Percentiles rank a stretch among this genome's conserved stretches.
Conservation (phyloP, 129 eudicot species). For the Oenanthe sinensis region DNA sequence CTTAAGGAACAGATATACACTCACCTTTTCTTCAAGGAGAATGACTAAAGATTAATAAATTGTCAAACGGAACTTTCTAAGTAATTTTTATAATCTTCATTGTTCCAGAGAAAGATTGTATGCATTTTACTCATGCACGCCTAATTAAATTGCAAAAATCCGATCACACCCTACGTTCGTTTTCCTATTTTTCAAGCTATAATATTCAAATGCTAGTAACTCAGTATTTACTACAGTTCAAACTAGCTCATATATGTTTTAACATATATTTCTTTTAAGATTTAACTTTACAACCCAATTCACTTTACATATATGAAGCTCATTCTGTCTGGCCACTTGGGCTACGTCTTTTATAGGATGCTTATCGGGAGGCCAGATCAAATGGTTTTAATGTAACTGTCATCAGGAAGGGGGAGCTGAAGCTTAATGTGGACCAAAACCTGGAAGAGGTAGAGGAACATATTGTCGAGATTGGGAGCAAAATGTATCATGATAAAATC, state of each 20-base stretch:
- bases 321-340: background rate
- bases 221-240: background rate
- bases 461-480: conserved; percentile 72
- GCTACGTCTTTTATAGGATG: conserved; percentile 42
- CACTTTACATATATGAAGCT: background rate
- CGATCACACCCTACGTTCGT: background rate
- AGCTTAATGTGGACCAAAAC: conserved; percentile 83
- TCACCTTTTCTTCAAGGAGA: background rate
- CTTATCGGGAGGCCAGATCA: conserved; percentile 69
- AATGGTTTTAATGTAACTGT: conserved; percentile 83
- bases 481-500: conserved; percentile 84
- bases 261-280: background rate
- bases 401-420: conserved; percentile 72
- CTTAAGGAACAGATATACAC: background rate
- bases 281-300: background rate
- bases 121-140: background rate
- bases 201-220: background rate
- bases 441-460: conserved; percentile 86
- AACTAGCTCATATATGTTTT: background rate
- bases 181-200: background rate
- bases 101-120: background rate
- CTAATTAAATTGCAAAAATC: background rate
- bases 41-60: background rate
- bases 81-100: background rate
- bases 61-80: background rate